Conservation (phyloP, 306 rosid genomes). For the Cicer chorassanicum region DNA sequence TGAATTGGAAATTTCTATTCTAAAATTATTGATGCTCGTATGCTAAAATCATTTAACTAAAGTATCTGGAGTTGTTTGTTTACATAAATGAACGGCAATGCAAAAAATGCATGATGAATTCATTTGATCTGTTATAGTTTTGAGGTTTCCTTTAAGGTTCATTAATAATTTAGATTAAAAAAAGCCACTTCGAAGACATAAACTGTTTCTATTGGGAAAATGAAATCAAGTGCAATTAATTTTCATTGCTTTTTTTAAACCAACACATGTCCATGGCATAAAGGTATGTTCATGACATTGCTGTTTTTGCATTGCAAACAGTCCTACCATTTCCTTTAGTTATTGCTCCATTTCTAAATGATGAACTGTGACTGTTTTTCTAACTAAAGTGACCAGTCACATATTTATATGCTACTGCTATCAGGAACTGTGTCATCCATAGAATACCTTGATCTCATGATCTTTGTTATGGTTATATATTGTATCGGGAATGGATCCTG, state of each 20-base stretch:
- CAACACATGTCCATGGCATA: background rate
- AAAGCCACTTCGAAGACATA: background rate
- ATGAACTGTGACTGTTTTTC: slow-evolving; percentile 29
- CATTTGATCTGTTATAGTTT: slow-evolving; percentile 1
- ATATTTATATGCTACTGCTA: slow-evolving; percentile 1
- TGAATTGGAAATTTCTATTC: slow-evolving; percentile 24
- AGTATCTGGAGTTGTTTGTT: slow-evolving; percentile 11
- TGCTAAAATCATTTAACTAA: slow-evolving; percentile 11
- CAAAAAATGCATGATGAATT: background rate
- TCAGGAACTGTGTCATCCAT: slow-evolving; percentile 12
- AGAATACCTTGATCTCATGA: background rate
- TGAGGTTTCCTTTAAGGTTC: background rate
- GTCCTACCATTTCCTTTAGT: slow-evolving; percentile 20
- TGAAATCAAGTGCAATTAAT: slow-evolving; percentile 2
- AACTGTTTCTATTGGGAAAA: background rate
- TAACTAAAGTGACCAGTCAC: background rate
- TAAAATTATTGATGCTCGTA: slow-evolving; percentile 2
- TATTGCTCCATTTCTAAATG: slow-evolving; percentile 17
- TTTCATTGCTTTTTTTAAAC: background rate
- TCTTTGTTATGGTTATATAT: background rate
- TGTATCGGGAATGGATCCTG: no score
- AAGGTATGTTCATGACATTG: background rate
- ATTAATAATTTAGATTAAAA: slow-evolving; percentile 9
- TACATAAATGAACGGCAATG: slow-evolving; percentile 10
- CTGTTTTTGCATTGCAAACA: slow-evolving; percentile 16